A percentile compares a stretch with the other conserved stretches of the same genome.
These are phyloP conservation scores for Brasilioporus rufonigricans DNA, from an alignment of 768 basidiomycete genomes.

Conservation along the genomic window DNA sequence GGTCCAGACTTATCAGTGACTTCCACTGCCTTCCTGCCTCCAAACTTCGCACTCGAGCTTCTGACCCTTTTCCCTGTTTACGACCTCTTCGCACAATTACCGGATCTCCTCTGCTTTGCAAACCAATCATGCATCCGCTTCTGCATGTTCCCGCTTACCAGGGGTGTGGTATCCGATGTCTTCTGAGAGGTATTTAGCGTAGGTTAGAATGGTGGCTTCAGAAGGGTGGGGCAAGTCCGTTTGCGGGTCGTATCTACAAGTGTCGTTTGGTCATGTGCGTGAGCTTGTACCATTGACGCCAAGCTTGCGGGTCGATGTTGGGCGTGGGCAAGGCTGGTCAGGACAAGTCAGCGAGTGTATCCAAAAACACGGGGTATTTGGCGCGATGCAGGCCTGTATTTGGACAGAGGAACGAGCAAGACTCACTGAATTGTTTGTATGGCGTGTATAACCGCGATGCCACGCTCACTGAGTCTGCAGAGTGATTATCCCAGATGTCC, in stretches of 20 bases:
- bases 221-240: slow-evolving; percentile 70
- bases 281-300: neutral
- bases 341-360: slow-evolving; percentile 2
- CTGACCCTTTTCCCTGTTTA: too few relatives aligned
- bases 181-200: slow-evolving; percentile 72
- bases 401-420: neutral
- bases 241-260: slow-evolving; percentile 41
- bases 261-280: neutral
- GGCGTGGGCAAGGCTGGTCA: slow-evolving; percentile 56
- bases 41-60: slow-evolving; percentile 90
- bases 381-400: too few relatives aligned
- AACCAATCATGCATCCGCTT: slow-evolving; percentile 81
- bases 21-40: too few relatives aligned
- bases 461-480: slow-evolving; percentile 37
- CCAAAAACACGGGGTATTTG: neutral
- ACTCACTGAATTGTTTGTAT: slow-evolving; percentile 49
- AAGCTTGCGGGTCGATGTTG: slow-evolving; percentile 48
- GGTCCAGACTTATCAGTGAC: too few relatives aligned
- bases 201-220: slow-evolving; percentile 61
- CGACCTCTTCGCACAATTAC: too few relatives aligned
- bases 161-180: slow-evolving; percentile 89
- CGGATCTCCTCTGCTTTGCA: slow-evolving; percentile 61
- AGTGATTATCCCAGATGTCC: slow-evolving; percentile 62
- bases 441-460: slow-evolving; percentile 34
- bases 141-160: slow-evolving; percentile 84